Percentiles rank a stretch among this genome's conserved stretches.
These are phyloP conservation scores for Saccharomyces hybrid DNA, from an alignment of 1,139 yeast genomes.

Conservation along the genomic window DNA sequence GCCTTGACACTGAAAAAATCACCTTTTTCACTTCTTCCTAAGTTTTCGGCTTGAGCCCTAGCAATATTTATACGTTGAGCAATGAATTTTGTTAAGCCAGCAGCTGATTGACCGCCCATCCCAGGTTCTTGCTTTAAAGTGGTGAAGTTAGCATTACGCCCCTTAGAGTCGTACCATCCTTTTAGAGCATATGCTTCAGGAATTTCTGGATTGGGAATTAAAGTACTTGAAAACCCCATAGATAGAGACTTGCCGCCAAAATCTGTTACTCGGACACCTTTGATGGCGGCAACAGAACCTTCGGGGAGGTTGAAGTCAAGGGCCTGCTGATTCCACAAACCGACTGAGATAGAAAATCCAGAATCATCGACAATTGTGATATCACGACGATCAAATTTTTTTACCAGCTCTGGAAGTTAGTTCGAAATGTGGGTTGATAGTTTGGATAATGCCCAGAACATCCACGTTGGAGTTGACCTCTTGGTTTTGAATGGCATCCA, in stretches of 20 bases:
- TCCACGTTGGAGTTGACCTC: slow-evolving; percentile 74
- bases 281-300: slow-evolving; percentile 85
- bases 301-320: slow-evolving; percentile 62
- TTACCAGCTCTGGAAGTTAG: slow-evolving; percentile 91
- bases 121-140: slow-evolving; percentile 44
- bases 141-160: slow-evolving; percentile 54
- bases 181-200: slow-evolving; percentile 80
- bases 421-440: slow-evolving; percentile 65
- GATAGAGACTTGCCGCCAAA: slow-evolving; percentile 83
- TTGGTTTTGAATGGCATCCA: slow-evolving; percentile 55
- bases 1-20: slow-evolving; percentile 76
- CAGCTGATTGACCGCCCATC: slow-evolving; percentile 26
- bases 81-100: slow-evolving; percentile 24
- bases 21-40: slow-evolving; percentile 68
- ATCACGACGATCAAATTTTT: slow-evolving; percentile 87
- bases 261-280: slow-evolving; percentile 84
- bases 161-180: slow-evolving; percentile 91
- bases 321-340: slow-evolving; percentile 89
- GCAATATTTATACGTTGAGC: slow-evolving; percentile 57
- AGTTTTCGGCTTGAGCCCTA: slow-evolving; percentile 59
- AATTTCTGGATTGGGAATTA: slow-evolving; percentile 76
- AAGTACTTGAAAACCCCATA: slow-evolving; percentile 68
- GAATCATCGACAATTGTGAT: slow-evolving; percentile 79
- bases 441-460: slow-evolving; percentile 77
- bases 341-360: slow-evolving; percentile 65